Percentiles rank a stretch among this genome's conserved stretches.
These are phyloP conservation scores for Luzula sylvatica DNA, from an alignment of 176 grass and related monocot genomes.

Conservation along the genomic window DNA sequence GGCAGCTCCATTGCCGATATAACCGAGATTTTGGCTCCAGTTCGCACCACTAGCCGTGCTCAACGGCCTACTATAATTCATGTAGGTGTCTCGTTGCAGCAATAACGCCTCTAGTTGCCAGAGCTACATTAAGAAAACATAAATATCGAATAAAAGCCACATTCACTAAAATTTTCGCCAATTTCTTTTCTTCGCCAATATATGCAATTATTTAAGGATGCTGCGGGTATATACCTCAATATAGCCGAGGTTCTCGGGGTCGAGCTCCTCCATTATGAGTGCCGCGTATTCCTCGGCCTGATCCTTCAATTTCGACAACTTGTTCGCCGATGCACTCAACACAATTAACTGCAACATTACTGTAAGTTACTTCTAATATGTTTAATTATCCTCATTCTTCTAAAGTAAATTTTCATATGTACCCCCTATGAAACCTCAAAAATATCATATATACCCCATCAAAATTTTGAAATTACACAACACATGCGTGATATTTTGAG, in stretches of 20 bases:
- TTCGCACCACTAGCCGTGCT: constrained; percentile 82
- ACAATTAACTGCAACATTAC: constrained; percentile 56
- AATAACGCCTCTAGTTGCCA: constrained; percentile 91
- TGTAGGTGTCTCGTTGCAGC: constrained; percentile 93
- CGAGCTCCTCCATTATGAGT: constrained; percentile 97
- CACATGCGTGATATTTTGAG: too few species aligned
- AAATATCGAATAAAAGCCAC: too few species aligned
- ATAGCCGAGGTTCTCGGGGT: constrained; percentile 95
- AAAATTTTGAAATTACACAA: constrained; percentile 6
- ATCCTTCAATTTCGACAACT: constrained; percentile 89
- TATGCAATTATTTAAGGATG: neutral
- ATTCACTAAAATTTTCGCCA: too few species aligned
- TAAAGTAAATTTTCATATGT: too few species aligned
- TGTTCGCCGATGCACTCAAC: constrained; percentile 93
- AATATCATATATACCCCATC: neutral
- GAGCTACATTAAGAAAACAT: constrained; percentile 45
- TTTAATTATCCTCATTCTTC: too few species aligned
- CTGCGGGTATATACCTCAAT: constrained; percentile 49
- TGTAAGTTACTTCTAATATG: neutral
- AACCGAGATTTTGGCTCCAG: constrained; percentile 93
- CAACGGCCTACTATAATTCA: constrained; percentile 90
- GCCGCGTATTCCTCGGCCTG: constrained; percentile 93
- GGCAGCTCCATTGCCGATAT: neutral
- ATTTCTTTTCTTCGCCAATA: too few species aligned
- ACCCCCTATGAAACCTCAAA: too few species aligned